A percentile compares a stretch with the other conserved stretches of the same genome.
These are phyloP conservation scores for Colletotrichum limetticola DNA, from an alignment of 2,329 filamentous ascomycete species.

Conservation along the genomic window DNA sequence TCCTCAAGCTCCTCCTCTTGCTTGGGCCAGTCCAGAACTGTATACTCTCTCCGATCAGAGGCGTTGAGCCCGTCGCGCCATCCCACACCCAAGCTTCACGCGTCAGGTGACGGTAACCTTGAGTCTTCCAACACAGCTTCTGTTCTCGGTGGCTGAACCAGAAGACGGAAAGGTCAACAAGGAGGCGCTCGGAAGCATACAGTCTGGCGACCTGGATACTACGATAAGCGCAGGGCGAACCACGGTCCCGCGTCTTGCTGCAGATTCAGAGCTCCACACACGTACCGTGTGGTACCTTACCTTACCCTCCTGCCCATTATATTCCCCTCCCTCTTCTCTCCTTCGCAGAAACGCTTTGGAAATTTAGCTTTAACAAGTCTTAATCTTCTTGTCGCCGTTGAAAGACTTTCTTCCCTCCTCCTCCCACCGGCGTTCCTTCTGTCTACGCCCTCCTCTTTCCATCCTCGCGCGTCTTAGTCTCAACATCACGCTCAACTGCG, in stretches of 20 bases:
- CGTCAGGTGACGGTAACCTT: not conserved
- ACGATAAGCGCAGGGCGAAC: slow-evolving; percentile 10
- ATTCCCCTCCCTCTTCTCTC: slow-evolving; percentile 10
- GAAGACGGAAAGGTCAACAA: not conserved
- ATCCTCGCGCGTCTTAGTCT: not conserved
- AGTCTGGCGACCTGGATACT: slow-evolving; percentile 13
- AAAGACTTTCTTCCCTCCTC: not conserved
- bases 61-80: not conserved
- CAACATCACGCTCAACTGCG: not conserved
- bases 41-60: not conserved
- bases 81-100: not conserved
- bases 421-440: not conserved
- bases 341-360: slow-evolving; percentile 4
- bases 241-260: not conserved
- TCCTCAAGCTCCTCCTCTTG: not conserved
- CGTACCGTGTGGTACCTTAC: not conserved
- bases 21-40: not conserved
- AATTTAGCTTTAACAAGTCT: slow-evolving; percentile 17
- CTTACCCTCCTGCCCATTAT: slow-evolving; percentile 23
- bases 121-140: slow-evolving; percentile 1
- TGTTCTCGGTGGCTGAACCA: not conserved
- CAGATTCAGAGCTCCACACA: slow-evolving; percentile 20
- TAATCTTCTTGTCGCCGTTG: not conserved
- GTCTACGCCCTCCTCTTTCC: not conserved
- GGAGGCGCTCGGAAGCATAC: slow-evolving; percentile 5